Percentiles rank a stretch among this genome's conserved stretches.
Conservation (phyloP, 73 alveolate species). For the Durusdinium trenchii region DNA sequence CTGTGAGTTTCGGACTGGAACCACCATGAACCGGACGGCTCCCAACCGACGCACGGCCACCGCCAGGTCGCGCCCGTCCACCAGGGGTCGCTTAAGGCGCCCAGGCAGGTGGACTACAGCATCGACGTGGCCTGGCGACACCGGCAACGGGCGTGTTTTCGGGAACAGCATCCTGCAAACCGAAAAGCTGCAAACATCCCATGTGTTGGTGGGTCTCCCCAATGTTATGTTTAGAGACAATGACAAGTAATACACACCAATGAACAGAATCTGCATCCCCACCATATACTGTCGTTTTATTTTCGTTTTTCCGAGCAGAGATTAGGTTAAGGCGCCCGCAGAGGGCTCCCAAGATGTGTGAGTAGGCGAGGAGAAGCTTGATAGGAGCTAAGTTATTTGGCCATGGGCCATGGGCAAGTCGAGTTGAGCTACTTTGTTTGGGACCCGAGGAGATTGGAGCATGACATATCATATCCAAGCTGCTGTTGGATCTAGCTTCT, state of each 20-base stretch:
- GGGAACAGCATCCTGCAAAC: background rate
- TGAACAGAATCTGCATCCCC: background rate
- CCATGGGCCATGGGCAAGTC: too few species aligned
- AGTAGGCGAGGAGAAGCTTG: too few species aligned
- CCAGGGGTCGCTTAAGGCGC: background rate
- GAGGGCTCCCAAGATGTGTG: too few species aligned
- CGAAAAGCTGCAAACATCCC: background rate
- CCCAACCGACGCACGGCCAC: too few species aligned
- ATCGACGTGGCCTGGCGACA: background rate
- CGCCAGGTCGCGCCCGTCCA: too few species aligned
- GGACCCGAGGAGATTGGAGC: too few species aligned
- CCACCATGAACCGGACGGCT: background rate
- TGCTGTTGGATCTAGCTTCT: too few species aligned
- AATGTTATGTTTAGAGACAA: background rate
- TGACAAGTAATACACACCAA: background rate
- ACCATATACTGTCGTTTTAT: too few species aligned
- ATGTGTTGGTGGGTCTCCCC: background rate
- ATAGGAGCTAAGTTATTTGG: too few species aligned
- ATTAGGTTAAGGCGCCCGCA: background rate
- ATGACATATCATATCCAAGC: too few species aligned
- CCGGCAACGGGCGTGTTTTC: background rate
- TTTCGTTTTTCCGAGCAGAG: background rate
- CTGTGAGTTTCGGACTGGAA: background rate
- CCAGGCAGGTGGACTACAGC: slow-evolving; percentile 32
- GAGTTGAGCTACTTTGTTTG: too few species aligned